Base-by-base conservation (phyloP, 495 filamentous ascomycete genomes). In the Copromyces sp. region DNA sequence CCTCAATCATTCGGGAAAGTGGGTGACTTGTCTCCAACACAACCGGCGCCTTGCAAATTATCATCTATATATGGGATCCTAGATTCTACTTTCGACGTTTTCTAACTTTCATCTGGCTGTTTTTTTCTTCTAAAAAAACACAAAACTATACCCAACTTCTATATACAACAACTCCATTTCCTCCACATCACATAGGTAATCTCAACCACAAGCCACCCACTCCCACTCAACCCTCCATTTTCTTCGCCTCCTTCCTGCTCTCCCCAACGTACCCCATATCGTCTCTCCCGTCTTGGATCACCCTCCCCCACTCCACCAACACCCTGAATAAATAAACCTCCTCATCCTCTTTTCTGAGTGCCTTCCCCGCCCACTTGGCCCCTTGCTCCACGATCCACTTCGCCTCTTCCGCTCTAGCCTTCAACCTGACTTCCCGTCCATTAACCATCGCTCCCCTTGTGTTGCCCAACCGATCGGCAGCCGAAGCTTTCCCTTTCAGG, bases 261-360 rank as follows among this genome's bases (percentile, higher is more conserved):
- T 9, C 39, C 4, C 39, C 14, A 24, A 75, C 73, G 82, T 87
- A 92, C 3, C 87, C 87, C 70, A 89, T 75, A 32, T 83, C 81
- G 72, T 92, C 89, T 77, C 91, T 83, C 47, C 82, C 74, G 72
- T 92, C 90, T 80, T 91, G 84, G 9, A 89, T 84, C 14, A 93
- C 74, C 53, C 91, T 81, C 2, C 86, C 90, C 90, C 90, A 95
- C 81, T 95, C 93, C 47, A 95, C 78, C 72, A 94, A 78, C 72
- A 96, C 77, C 65, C 93, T 81, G 79, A 94, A 95, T 77, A 94
- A 84, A 77, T 95, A 96, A 38, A 94, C 86, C 80, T 93, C 89
- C 90, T 92, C 93, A 78, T 96, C 93, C 81, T 94, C 91, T 74
- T 87, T 90, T 76, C 92, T 84, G 42, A 95, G 73, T 9, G 89